Conservation (phyloP, 805 yeast genomes). For the Barnettozyma wickerhamii region DNA sequence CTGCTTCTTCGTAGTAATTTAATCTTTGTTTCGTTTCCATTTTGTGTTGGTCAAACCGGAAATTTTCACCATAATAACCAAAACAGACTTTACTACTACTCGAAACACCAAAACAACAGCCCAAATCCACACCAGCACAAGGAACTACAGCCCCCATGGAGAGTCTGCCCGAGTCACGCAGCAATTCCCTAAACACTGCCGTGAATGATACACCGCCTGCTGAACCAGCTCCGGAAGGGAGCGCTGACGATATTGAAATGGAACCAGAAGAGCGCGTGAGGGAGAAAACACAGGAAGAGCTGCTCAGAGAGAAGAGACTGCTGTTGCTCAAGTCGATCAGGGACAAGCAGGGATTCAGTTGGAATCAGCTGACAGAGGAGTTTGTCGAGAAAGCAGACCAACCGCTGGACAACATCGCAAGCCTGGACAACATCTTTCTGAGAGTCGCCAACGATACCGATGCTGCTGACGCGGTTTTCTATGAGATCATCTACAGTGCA, state of each 20-base stretch:
- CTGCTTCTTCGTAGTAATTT: background rate
- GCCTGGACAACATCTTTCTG: background rate
- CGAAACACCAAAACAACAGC: no score
- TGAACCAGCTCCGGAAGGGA: no score
- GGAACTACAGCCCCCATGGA: no score
- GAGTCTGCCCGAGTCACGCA: no score
- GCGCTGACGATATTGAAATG: constrained; percentile 16
- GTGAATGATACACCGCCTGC: no score
- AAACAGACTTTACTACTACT: background rate
- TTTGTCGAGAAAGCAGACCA: background rate
- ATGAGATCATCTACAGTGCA: constrained; percentile 20
- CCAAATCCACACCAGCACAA: constrained; percentile 5
- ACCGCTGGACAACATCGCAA: no score
- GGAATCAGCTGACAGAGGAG: constrained; percentile 11
- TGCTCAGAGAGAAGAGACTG: background rate
- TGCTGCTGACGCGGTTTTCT: constrained; percentile 13
- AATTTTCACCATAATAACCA: background rate
- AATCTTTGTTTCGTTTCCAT: background rate
- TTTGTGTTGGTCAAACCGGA: background rate
- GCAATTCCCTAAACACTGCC: no score
- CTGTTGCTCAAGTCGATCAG: constrained; percentile 1
- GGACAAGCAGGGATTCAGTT: background rate
- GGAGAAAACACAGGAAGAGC: constrained; percentile 2
- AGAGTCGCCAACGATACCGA: constrained; percentile 4
- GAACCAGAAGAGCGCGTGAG: background rate